Base-by-base conservation (phyloP, 805 yeast genomes). In the Metschnikowia similis region DNA sequence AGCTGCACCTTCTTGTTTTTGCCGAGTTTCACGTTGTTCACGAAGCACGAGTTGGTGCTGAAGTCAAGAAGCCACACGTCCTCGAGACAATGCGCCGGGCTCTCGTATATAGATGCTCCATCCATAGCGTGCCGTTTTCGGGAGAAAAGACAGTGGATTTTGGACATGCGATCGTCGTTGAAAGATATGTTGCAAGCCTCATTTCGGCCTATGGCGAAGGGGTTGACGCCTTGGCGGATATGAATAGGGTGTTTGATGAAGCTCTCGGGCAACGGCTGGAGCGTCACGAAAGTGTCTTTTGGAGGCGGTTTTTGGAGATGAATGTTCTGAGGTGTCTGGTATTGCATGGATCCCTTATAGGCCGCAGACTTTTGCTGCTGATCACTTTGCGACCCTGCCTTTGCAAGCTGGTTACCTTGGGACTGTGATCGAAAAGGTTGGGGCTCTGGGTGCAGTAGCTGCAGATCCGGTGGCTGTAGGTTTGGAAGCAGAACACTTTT, bases 51-150 rank as follows among this genome's bases (percentile, higher is more conserved):
- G 65, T 90, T 91, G 0, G 95, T 81, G 49, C 94, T 85, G 53
- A 74, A 79, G 57, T 90, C 96, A 42, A 87, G 67, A 30, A 91
- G 69, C 95, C 96, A 89, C 13, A 87, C 73, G 61, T 84, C 90
- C 49, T 84, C 87, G 7, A 83, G 67, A 50, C 85, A 84, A 66
- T 81, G 85, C 0, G 89, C 90, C 0, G 91, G 89, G 8, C 86
- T 80, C 56, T 84, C 89, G 60, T 71, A 80, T 4, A 84, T 75
- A 6, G 69, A 63, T 31, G 82, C 73, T 30, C 73, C 70, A 8
- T 59, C 56, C 3, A 81, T 77, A 0, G 83, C 83, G 60, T 85
- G 89, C 50, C 89, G 72, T 51, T 82, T 78, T 59, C 81, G 81
- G 48, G 75, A 59, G 11, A 92, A 71, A 30, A 83, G 69, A 65